Evolutionary conservation across 192 early-diverging fungal genomes (phyloP).

Genomic region (Mortierella alpina): DNA sequence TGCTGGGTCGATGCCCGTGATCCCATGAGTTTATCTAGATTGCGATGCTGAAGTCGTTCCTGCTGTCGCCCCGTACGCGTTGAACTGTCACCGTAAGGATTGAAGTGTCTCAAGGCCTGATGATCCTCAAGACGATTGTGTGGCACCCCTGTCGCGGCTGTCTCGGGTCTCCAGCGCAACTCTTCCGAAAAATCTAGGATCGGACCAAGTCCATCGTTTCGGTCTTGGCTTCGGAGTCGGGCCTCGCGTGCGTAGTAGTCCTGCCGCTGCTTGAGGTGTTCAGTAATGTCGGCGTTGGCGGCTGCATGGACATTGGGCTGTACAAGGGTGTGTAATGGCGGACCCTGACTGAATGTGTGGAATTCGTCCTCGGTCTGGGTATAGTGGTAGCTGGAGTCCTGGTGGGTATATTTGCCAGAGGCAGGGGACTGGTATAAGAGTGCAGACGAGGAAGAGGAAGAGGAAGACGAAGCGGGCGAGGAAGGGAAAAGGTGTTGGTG

Average conservation of each 20-base stretch:
- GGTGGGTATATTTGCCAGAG: background rate
- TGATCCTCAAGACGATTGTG: conserved; percentile 13
- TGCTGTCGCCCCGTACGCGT: background rate
- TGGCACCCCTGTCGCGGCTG: background rate
- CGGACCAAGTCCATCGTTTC: conserved; percentile 37
- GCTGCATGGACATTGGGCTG: background rate
- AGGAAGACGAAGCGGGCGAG: background rate
- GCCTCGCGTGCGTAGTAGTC: conserved; percentile 44
- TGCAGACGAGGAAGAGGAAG: background rate
- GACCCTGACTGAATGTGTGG: conserved; percentile 4
- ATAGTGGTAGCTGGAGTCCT: background rate
- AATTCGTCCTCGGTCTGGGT: conserved; percentile 25
- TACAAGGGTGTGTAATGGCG: background rate
- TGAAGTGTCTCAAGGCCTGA: conserved; percentile 7
- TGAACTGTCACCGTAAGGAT: conserved; percentile 11
- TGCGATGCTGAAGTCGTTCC: background rate
- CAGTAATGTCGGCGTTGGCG: conserved; percentile 5
- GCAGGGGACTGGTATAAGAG: background rate
- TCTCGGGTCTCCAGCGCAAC: background rate
- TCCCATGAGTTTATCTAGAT: background rate
- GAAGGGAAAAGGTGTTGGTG: conserved; percentile 32
- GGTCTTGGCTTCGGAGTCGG: conserved; percentile 24
- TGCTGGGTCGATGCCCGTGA: conserved; percentile 24
- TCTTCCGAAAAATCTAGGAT: conserved; percentile 35
- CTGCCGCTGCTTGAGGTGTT: conserved; percentile 37